Evolutionary conservation across 345 rosid species (phyloP), one percentile per base, ranked within the genome.

Genomic region (Citrus sp.): DNA sequence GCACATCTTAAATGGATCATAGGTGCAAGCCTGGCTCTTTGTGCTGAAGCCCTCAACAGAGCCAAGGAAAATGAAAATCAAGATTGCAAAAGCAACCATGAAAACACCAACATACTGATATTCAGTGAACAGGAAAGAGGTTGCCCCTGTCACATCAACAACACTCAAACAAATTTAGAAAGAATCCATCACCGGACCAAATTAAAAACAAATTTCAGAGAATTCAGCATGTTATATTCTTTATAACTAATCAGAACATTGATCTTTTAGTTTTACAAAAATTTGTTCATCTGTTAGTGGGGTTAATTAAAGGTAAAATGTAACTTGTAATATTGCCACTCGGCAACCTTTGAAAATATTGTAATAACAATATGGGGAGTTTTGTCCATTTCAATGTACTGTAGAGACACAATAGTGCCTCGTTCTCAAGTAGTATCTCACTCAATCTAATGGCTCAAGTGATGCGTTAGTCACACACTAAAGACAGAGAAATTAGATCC

Each of bases 31-130:
- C 80, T 90, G 92, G 84, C 87, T 80, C 74, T 87, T 74, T 5
- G 93, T 92, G 86, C 90, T 88, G 80, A 90, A 90, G 42, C 93
- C 89, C 77, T 90, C 92, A 14, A 90, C 93, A 19, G 93, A 90
- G 61, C 93, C 93, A 74, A 90, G 90, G 89, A 90, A 90, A 37
- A 90, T 73, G 49, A 90, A 90, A 80, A 90, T 87, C 51, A 90
- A 68, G 71, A 79, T 67, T 4, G 93, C 93, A 77, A 90, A 90
- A 64, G 80, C 85, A 72, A 78, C 77, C 92, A 90, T 90, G 85
- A 90, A 90, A 69, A 87, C 70, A 25, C 92, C 92, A 56, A 90
- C 90, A 67, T 90, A 90, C 64, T 79, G 87, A 79, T 88, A 90
- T 77, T 87, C 92, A 0, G 92, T 88, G 81, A 88, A 87, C 51